A percentile compares a stretch with the other conserved stretches of the same genome.
Evolutionary conservation across 1,284 basidiomycete species (phyloP).

Genomic region (Jaminaea rosea): DNA sequence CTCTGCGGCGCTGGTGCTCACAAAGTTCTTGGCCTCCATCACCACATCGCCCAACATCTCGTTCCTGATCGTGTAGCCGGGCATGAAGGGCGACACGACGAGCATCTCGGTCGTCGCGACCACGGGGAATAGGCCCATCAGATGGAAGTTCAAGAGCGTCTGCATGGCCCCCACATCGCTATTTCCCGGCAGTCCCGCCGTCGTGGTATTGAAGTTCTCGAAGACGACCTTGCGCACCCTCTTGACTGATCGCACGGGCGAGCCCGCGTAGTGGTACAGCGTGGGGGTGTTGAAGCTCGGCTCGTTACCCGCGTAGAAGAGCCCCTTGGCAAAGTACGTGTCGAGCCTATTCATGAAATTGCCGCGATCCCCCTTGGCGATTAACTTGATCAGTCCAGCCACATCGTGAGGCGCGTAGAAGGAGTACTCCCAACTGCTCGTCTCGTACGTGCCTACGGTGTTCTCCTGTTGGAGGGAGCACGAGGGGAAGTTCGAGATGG

Average conservation of each 20-base stretch:
- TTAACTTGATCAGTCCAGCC: conserved; percentile 25
- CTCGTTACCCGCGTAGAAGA: conserved; percentile 35
- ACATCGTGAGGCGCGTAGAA: conserved; percentile 33
- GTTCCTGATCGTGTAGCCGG: conserved; percentile 30
- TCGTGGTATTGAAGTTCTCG: conserved; percentile 24
- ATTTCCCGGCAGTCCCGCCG: conserved; percentile 48
- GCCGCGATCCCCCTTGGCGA: conserved; percentile 14
- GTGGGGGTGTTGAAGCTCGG: conserved; percentile 29
- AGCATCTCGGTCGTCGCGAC: conserved; percentile 46
- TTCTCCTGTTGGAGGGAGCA: conserved; percentile 33
- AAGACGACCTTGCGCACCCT: conserved; percentile 21
- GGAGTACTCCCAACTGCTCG: conserved; percentile 32
- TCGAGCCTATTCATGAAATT: conserved; percentile 29
- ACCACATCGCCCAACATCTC: conserved; percentile 20
- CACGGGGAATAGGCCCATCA: conserved; percentile 57
- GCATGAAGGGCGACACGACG: conserved; percentile 31
- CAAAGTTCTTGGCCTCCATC: conserved; percentile 24
- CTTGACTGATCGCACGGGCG: conserved; percentile 19
- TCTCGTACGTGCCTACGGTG: conserved; percentile 28
- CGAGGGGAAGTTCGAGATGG: conserved; percentile 18
- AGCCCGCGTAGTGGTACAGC: conserved; percentile 23
- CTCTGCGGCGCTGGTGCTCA: conserved; percentile 5
- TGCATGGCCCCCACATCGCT: conserved; percentile 62
- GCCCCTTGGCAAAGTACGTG: conserved; percentile 27
- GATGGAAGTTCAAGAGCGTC: conserved; percentile 58